These are phyloP conservation scores for Chytriomyces sp. DNA, from an alignment of 192 early-diverging fungal genomes.

Conservation along the genomic window DNA sequence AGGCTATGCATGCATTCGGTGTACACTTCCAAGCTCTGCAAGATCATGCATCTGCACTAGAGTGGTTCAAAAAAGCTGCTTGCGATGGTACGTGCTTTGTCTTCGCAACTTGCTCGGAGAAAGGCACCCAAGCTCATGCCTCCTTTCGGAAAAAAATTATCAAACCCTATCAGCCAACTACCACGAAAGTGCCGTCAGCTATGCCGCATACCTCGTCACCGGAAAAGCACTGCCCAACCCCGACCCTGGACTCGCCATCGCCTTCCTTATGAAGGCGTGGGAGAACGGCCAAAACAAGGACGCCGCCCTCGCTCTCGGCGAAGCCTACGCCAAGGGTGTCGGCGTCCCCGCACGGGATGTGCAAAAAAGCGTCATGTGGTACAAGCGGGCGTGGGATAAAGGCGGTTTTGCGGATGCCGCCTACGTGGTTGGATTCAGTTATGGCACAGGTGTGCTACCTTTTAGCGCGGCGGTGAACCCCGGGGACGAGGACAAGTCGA, in stretches of 20 bases:
- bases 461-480: conserved; percentile 25
- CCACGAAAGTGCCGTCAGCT: conserved; percentile 13
- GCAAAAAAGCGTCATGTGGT: conserved; percentile 30
- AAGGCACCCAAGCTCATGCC: too few relatives aligned
- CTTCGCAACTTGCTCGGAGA: too few relatives aligned
- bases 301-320: conserved; percentile 28
- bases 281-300: conserved; percentile 26
- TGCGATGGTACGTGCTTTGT: conserved; percentile 1
- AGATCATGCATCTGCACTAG: conserved; percentile 20
- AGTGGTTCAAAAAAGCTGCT: conserved; percentile 23
- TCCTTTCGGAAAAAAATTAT: too few relatives aligned
- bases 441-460: conserved; percentile 21
- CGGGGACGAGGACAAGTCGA: conserved; percentile 17
- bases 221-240: conserved; percentile 7
- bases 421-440: conserved; percentile 27
- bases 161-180: conserved; percentile 30
- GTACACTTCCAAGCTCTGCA: conserved; percentile 4
- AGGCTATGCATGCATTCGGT: conserved; percentile 12
- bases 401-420: conserved; percentile 25
- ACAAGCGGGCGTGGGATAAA: conserved; percentile 29
- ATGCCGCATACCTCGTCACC: conserved; percentile 23
- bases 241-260: conserved; percentile 26
- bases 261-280: conserved; percentile 29
- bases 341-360: conserved; percentile 22
- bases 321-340: conserved; percentile 26